Percentiles rank a stretch among this genome's conserved stretches.
These are phyloP conservation scores for Pelargonium nanum DNA, from an alignment of 345 rosid genomes.

Conservation along the genomic window DNA sequence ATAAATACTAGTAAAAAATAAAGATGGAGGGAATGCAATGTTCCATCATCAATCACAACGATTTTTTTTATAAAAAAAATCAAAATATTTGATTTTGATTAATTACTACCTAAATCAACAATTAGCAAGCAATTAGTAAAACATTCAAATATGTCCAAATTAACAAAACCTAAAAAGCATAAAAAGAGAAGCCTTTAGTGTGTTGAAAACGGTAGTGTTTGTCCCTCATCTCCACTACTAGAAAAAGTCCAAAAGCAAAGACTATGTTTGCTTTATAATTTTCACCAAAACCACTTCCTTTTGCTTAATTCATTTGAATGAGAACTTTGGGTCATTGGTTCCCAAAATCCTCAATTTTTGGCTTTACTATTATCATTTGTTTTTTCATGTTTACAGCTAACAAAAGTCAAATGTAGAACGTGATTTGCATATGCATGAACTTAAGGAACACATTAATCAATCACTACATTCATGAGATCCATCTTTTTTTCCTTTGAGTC, in stretches of 20 bases:
- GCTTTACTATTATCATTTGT: not conserved
- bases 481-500: too few species aligned
- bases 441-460: too few species aligned
- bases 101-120: too few species aligned
- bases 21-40: too few species aligned
- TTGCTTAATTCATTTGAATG: not conserved
- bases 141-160: too few species aligned
- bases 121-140: too few species aligned
- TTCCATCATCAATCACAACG: too few species aligned
- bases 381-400: not conserved
- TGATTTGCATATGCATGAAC: not conserved
- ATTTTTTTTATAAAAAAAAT: too few species aligned
- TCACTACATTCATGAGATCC: too few species aligned
- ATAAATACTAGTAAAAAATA: too few species aligned
- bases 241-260: not conserved
- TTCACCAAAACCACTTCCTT: not conserved
- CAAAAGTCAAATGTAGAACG: not conserved
- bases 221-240: too few species aligned
- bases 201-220: not conserved
- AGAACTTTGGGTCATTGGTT: not conserved
- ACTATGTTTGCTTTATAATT: not conserved
- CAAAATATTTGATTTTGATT: too few species aligned
- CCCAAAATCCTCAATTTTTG: not conserved
- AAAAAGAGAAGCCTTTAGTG: not conserved
- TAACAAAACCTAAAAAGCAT: not conserved